Evolutionary conservation across 208 protist species (phyloP), one percentile per base, ranked within the genome.

Genomic region (Tritrichomonas foetus): DNA sequence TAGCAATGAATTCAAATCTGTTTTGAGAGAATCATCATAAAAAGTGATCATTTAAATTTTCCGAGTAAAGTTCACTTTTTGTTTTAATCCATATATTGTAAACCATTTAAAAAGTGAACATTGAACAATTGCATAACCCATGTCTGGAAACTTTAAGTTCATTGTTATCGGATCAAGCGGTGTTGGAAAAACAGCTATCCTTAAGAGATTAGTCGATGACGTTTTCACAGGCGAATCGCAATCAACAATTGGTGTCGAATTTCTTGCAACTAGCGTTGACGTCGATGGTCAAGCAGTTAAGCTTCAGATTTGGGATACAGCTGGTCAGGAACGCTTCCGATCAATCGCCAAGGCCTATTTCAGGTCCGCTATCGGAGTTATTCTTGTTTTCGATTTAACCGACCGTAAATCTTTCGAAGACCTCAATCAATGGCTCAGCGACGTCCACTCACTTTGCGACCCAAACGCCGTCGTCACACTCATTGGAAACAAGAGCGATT

Each of bases 271-370:
- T 47, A 66, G 49, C 13, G 49, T 93, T 16, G 82, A 66, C 27
- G 55, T 93, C n/a, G 82, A 93, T 57, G 82, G 50, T 33, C 27
- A 93, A 36, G 27, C 44, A 93, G 50, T 93, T 20, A 93, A 93
- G 50, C 55, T 93, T 22, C 82, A 93, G n/a, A 93, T 93, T 47
- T 93, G 82, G 82, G 82, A 93, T 66, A 93, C 82, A 9, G 82
- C 82, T 27, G 82, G 82, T 39, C 82, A 93, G 25, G 82, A 93
- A 39, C 44, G 82, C 5, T 93, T 93, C 41, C n/a, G 82, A 14
- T 57, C 82, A 64, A 66, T 93, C 20, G 55, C 82, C 27, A 93
- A 57, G 41, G 82, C 82, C 27, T 93, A 93, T 66, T 93, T 69
- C 55, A 44, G 82, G 2, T 33, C 30, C n/a, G 82, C 82, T 44